A percentile compares a stretch with the other conserved stretches of the same genome.
These are phyloP conservation scores for Cucumis cinereus DNA, from an alignment of 306 rosid genomes.

Conservation along the genomic window DNA sequence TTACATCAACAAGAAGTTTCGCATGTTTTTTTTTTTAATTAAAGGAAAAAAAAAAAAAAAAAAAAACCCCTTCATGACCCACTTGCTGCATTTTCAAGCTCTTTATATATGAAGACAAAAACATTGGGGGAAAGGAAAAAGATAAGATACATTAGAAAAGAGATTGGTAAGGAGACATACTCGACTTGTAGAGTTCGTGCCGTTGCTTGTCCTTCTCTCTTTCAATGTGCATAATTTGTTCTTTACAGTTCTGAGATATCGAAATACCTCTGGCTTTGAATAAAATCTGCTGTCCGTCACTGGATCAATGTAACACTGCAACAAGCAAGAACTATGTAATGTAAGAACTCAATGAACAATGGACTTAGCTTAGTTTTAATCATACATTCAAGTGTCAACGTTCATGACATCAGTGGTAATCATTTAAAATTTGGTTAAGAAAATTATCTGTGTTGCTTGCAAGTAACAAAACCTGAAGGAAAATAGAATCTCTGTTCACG, in stretches of 20 bases:
- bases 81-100: not conserved
- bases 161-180: conserved; percentile 25
- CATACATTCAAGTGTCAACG: not conserved
- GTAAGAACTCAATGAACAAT: conserved; percentile 4
- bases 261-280: conserved; percentile 78
- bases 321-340: conserved; percentile 10
- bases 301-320: conserved; percentile 75
- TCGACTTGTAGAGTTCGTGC: conserved; percentile 23
- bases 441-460: not conserved
- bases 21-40: no score
- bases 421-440: not conserved
- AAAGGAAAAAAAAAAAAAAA: no score
- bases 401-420: not conserved
- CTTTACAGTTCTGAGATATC: conserved; percentile 44
- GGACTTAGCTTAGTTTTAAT: not conserved
- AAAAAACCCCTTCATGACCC: not conserved
- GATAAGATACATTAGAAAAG: not conserved
- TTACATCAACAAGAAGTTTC: no score
- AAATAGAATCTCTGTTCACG: not conserved
- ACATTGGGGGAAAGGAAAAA: not conserved
- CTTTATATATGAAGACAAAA: not conserved
- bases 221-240: conserved; percentile 17
- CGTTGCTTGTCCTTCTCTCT: conserved; percentile 19
- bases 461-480: not conserved
- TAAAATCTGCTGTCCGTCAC: conserved; percentile 41